Evolutionary conservation across 1,284 basidiomycete species (phyloP).

Genomic region (Calocybe gambosa): DNA sequence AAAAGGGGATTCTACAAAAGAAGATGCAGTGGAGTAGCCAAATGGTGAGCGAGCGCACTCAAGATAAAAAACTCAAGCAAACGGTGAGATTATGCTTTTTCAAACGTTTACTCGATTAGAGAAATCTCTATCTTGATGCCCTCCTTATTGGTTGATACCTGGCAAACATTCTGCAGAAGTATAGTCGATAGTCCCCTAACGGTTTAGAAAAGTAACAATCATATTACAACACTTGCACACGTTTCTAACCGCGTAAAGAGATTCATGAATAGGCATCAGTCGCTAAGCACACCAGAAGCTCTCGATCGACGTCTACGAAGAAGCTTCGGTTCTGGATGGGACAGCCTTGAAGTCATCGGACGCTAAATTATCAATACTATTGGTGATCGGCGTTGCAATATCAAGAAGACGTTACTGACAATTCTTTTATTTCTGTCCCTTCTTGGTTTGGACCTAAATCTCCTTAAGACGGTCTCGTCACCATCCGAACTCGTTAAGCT

Average conservation of each 20-base stretch:
- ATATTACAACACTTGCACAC: not conserved
- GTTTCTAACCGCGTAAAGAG: not conserved
- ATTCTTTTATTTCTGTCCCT: constrained; percentile 20
- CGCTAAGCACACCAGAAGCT: not conserved
- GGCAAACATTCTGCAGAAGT: no score
- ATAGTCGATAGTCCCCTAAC: no score
- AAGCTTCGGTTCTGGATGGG: constrained; percentile 22
- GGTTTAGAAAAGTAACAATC: no score
- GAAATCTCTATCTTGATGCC: no score
- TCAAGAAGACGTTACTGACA: constrained; percentile 15
- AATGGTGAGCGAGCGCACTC: no score
- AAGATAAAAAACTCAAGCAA: no score
- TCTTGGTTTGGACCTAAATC: constrained; percentile 23
- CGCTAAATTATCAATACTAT: not conserved
- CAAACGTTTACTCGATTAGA: no score
- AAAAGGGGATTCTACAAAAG: not conserved
- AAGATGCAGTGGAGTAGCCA: not conserved
- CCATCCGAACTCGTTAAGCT: constrained; percentile 23
- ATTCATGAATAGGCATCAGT: not conserved
- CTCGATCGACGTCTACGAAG: constrained; percentile 36
- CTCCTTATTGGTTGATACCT: no score
- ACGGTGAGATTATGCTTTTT: no score
- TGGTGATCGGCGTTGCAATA: not conserved
- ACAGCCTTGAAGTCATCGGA: constrained; percentile 12
- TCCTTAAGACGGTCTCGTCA: constrained; percentile 21